phyloP scores from a whole-genome alignment of 805 yeast species.

The Wickerhamomyces kurtzmanii region DNA sequence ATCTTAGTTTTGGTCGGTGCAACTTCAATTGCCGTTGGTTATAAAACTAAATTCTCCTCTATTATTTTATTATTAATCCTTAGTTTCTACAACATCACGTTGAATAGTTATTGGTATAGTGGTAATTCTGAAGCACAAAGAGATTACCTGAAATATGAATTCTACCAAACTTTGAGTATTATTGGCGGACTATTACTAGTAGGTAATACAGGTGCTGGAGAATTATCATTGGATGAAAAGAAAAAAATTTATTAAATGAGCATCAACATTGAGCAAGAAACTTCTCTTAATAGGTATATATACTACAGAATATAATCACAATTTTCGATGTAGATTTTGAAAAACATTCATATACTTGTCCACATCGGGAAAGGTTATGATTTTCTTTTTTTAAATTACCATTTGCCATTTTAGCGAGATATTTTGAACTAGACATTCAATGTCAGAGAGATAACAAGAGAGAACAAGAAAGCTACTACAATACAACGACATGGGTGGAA shows the following conservation, averaged over 20 bases:
- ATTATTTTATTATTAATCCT: constrained; percentile 56
- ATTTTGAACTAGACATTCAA: too few species aligned
- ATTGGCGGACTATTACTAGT: constrained; percentile 89
- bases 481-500: too few species aligned
- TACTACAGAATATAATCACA: too few species aligned
- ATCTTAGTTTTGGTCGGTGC: constrained; percentile 62
- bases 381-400: too few species aligned
- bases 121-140: constrained; percentile 63
- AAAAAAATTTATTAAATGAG: constrained; percentile 66
- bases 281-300: too few species aligned
- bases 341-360: too few species aligned
- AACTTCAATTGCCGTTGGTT: constrained; percentile 79
- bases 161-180: constrained; percentile 88
- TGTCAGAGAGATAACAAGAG: too few species aligned
- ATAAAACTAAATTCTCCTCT: constrained; percentile 86
- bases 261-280: too few species aligned
- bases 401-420: too few species aligned
- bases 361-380: too few species aligned
- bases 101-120: constrained; percentile 86
- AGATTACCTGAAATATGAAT: constrained; percentile 86
- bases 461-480: too few species aligned
- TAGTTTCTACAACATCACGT: constrained; percentile 63
- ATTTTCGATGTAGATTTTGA: too few species aligned
- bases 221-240: constrained; percentile 87
- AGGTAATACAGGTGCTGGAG: constrained; percentile 95